Conservation (phyloP, 2,329 filamentous ascomycete genomes). For the Fusarium anguioides region DNA sequence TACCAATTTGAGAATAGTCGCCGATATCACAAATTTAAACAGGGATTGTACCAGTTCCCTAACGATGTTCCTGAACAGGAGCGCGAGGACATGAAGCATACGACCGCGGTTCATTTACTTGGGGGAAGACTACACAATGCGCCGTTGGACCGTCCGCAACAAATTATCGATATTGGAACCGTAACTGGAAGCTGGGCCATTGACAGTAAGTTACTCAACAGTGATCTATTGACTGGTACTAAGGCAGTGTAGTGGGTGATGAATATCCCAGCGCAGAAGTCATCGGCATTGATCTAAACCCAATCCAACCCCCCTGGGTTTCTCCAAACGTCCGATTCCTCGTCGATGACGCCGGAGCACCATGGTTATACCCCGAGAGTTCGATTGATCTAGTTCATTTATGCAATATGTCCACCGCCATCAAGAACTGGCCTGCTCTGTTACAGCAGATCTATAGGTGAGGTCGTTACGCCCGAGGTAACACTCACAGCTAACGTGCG, state of each 20-base stretch:
- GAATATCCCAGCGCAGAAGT: slow-evolving; percentile 54
- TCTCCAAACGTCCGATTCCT: slow-evolving; percentile 55
- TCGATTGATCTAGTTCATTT: slow-evolving; percentile 48
- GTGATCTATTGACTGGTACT: neutral
- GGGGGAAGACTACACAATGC: slow-evolving; percentile 54
- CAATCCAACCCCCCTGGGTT: slow-evolving; percentile 55
- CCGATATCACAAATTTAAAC: slow-evolving; percentile 56
- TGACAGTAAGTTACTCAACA: slow-evolving; percentile 45
- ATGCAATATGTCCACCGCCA: slow-evolving; percentile 52
- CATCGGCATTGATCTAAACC: slow-evolving; percentile 54
- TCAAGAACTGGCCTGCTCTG: slow-evolving; percentile 40
- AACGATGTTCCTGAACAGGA: slow-evolving; percentile 60
- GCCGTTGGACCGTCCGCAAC: slow-evolving; percentile 53
- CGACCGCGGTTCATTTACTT: slow-evolving; percentile 51
- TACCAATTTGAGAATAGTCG: slow-evolving; percentile 57
- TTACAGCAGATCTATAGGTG: slow-evolving; percentile 40
- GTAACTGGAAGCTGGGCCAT: slow-evolving; percentile 58
- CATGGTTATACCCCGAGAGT: slow-evolving; percentile 43
- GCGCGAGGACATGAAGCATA: slow-evolving; percentile 57
- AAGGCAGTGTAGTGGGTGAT: slow-evolving; percentile 47
- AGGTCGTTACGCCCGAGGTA: neutral
- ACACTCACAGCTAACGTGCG: neutral
- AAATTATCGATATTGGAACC: slow-evolving; percentile 57
- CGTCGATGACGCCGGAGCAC: slow-evolving; percentile 52
- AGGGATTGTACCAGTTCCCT: slow-evolving; percentile 53